A percentile compares a stretch with the other conserved stretches of the same genome.
phyloP scores from a whole-genome alignment of 1,139 yeast genomes.

The Blastobotrys elegans region DNA sequence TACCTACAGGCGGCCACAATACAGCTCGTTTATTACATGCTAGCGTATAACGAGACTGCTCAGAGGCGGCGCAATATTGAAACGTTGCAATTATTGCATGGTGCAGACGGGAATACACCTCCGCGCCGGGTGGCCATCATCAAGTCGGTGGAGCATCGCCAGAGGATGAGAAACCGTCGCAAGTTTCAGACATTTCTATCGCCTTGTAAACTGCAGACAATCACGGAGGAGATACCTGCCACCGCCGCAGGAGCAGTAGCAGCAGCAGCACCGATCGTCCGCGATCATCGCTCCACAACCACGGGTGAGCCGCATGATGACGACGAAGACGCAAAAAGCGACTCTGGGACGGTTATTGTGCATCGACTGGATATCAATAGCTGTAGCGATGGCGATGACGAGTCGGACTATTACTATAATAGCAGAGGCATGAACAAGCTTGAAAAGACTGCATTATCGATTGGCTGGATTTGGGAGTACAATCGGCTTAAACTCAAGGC shows the following conservation, averaged over 20 bases:
- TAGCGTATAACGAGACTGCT: no score
- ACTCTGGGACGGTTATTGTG: not conserved
- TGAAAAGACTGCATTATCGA: no score
- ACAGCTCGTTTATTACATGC: no score
- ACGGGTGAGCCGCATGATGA: not conserved
- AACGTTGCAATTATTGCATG: no score
- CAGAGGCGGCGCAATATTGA: no score
- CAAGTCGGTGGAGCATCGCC: not conserved
- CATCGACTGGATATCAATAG: not conserved
- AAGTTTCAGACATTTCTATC: not conserved
- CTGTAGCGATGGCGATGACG: not conserved
- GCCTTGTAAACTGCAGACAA: slow-evolving; percentile 1
- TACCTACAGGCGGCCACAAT: no score
- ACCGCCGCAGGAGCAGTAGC: not conserved
- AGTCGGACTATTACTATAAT: not conserved
- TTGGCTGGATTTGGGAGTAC: slow-evolving; percentile 2
- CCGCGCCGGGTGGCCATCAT: not conserved
- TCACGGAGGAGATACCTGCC: slow-evolving; percentile 1
- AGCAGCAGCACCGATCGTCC: not conserved
- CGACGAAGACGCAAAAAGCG: not conserved
- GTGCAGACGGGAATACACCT: not conserved
- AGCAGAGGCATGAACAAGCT: not conserved
- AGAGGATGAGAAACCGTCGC: not conserved
- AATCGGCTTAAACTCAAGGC: slow-evolving; percentile 3
- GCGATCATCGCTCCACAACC: no score